Conservation (phyloP, 495 filamentous ascomycete genomes). For the Evansstolkia leycettana region DNA sequence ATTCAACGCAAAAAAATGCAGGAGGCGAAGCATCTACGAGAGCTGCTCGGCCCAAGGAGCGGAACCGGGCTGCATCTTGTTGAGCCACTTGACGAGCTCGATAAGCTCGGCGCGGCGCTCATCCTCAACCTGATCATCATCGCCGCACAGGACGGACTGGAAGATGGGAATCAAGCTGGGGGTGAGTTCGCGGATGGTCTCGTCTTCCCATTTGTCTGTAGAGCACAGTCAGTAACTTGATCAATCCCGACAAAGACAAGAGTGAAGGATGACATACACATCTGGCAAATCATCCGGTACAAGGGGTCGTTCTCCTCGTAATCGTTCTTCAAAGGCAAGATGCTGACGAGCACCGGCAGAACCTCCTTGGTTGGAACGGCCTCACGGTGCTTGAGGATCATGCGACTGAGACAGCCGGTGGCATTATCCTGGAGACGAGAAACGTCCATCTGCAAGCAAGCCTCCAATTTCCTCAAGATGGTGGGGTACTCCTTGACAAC, state of each 20-base stretch:
- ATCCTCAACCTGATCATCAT: slow-evolving; percentile 72
- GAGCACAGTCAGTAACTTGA: slow-evolving; percentile 10
- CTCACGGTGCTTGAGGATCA: slow-evolving; percentile 76
- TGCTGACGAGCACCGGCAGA: slow-evolving; percentile 62
- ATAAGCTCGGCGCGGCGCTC: slow-evolving; percentile 60
- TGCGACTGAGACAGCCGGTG: slow-evolving; percentile 79
- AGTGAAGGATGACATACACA: slow-evolving; percentile 49
- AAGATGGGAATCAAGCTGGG: slow-evolving; percentile 68
- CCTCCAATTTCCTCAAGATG: slow-evolving; percentile 75
- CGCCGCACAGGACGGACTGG: slow-evolving; percentile 61
- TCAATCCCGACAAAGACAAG: background rate
- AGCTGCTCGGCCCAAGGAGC: slow-evolving; percentile 35
- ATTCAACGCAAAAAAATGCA: no score
- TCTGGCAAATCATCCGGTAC: slow-evolving; percentile 72
- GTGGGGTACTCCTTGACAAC: slow-evolving; percentile 60
- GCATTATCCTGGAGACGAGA: slow-evolving; percentile 85
- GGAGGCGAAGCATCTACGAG: no score
- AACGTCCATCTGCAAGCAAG: slow-evolving; percentile 60
- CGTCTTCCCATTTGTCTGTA: slow-evolving; percentile 62
- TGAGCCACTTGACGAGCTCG: slow-evolving; percentile 61
- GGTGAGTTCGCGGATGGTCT: slow-evolving; percentile 63
- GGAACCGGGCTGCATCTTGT: slow-evolving; percentile 36
- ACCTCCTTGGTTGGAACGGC: slow-evolving; percentile 69
- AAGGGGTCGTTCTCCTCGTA: slow-evolving; percentile 94
- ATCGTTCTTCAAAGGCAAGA: slow-evolving; percentile 85